phyloP scores from a whole-genome alignment of 225 moss, liverwort and hornwort species.

The Antitrichia curtipendula region DNA sequence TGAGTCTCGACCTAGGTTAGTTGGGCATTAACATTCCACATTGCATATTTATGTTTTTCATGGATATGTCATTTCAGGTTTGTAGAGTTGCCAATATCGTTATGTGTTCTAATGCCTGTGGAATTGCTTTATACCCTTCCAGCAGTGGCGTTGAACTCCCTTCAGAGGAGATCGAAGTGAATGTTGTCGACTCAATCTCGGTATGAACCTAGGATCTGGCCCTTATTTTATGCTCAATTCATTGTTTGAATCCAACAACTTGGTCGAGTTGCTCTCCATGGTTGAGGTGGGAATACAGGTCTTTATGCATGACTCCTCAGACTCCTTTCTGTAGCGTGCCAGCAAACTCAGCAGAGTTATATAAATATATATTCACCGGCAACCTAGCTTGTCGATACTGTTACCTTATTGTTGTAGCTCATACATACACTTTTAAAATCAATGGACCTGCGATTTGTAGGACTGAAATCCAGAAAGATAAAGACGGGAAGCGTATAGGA shows the following conservation, averaged over 20 bases:
- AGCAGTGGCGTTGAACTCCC: constrained; percentile 11
- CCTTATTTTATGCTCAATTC: not conserved
- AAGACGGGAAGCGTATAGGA: not conserved
- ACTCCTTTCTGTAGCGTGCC: not conserved
- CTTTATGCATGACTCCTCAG: not conserved
- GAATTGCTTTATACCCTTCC: not conserved
- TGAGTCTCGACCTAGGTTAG: not conserved
- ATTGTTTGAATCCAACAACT: not conserved
- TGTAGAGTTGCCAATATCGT: not conserved
- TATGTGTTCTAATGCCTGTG: not conserved
- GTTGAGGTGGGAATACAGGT: not conserved
- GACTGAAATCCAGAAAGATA: not conserved
- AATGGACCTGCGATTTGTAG: not conserved
- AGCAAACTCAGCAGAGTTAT: not conserved
- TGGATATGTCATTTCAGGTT: not conserved
- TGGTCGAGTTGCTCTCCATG: not conserved
- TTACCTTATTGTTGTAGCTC: not conserved
- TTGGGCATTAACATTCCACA: not conserved
- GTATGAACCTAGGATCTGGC: not conserved
- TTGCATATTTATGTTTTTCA: not conserved
- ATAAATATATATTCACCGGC: not conserved
- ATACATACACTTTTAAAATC: not conserved
- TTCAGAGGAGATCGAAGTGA: constrained; percentile 14
- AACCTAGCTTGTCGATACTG: not conserved
- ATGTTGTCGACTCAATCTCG: constrained; percentile 1